A percentile compares a stretch with the other conserved stretches of the same genome.
These are phyloP conservation scores for Arthrobotrys iridis DNA, from an alignment of 2,329 filamentous ascomycete genomes.

Conservation along the genomic window DNA sequence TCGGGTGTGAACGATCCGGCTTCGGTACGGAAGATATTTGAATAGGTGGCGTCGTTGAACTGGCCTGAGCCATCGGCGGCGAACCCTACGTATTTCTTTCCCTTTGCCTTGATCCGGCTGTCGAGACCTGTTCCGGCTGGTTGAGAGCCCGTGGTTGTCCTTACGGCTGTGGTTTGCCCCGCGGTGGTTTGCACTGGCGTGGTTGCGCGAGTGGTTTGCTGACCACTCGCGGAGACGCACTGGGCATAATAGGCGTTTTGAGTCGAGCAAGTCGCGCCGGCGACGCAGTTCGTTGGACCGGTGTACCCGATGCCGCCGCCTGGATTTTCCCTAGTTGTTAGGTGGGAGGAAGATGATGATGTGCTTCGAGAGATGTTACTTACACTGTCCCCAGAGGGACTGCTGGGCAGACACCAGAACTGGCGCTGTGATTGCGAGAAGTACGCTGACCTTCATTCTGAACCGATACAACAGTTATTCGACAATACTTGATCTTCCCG, in stretches of 20 bases:
- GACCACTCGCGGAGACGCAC: constrained; percentile 51
- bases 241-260: constrained; percentile 57
- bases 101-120: constrained; percentile 51
- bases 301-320: constrained; percentile 61
- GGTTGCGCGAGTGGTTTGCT: not conserved
- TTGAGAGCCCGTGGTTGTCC: constrained; percentile 11
- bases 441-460: constrained; percentile 34
- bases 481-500: not conserved
- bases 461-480: not conserved
- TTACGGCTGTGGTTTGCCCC: not conserved
- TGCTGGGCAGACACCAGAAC: constrained; percentile 45
- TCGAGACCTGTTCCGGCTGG: constrained; percentile 37
- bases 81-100: constrained; percentile 68
- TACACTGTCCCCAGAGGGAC: constrained; percentile 48
- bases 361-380: constrained; percentile 41
- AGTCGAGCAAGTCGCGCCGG: constrained; percentile 54
- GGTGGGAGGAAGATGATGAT: not conserved
- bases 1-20: constrained; percentile 75
- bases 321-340: constrained; percentile 16
- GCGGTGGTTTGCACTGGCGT: not conserved
- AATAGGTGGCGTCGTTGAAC: constrained; percentile 65
- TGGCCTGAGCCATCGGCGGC: constrained; percentile 66
- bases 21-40: constrained; percentile 68
- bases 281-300: constrained; percentile 55
- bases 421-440: constrained; percentile 42